These are phyloP conservation scores for Fusarium pseudonygamai DNA, from an alignment of 2,329 filamentous ascomycete genomes.

Conservation along the genomic window DNA sequence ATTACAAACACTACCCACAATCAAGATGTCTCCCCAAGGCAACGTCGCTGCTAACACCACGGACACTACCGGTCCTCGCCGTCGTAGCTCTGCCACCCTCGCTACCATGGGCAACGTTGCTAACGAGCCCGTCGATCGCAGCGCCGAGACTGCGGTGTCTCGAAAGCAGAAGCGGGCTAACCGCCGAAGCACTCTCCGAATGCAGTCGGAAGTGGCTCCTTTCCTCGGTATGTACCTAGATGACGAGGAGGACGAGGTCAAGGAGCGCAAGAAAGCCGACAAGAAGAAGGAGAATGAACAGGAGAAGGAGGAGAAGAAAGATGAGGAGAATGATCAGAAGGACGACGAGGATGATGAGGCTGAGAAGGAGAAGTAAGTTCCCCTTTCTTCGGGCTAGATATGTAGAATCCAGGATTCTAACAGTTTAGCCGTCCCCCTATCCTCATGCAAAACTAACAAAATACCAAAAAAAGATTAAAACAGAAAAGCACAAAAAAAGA, in stretches of 20 bases:
- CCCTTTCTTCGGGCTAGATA: not conserved
- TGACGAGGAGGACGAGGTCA: not conserved
- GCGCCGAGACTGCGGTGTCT: accelerated
- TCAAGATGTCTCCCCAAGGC: not conserved
- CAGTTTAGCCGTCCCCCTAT: not conserved
- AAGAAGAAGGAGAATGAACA: not conserved
- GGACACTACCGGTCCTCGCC: not conserved
- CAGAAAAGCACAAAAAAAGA: not conserved
- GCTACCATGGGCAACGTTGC: not conserved
- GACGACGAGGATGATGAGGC: accelerated
- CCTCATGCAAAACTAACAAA: not conserved
- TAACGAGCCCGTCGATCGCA: not conserved
- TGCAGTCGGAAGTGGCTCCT: not conserved
- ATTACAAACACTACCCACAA: no score
- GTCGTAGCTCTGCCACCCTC: not conserved
- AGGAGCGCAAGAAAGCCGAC: accelerated
- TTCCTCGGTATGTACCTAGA: not conserved
- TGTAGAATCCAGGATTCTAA: not conserved
- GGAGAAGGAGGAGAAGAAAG: not conserved
- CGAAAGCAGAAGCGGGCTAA: not conserved
- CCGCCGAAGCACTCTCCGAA: not conserved
- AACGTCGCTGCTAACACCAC: not conserved
- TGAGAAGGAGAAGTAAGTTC: not conserved
- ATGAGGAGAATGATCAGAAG: not conserved
- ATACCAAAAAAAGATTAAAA: not conserved